Evolutionary conservation across 805 yeast species (phyloP), one percentile per base, ranked within the genome.

Genomic region (Teunomyces aglyptinius): DNA sequence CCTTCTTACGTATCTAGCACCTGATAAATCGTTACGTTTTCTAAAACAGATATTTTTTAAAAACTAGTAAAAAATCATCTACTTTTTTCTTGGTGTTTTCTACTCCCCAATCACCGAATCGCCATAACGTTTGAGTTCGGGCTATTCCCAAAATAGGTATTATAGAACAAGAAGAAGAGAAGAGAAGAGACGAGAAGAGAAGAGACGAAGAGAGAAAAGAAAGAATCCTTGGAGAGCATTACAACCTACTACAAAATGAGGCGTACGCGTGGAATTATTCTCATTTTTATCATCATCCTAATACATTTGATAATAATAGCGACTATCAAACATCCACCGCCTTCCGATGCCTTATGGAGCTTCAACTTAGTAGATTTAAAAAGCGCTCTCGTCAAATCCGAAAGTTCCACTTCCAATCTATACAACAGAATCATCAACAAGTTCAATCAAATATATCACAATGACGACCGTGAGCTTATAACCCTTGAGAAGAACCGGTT

Each of bases 251-350:
- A 7, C 46, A n/a, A 29, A 8, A 40, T 49, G 19, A 46, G 51
- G 36, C 38, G 52, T 28, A 38, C 52, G 4, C 36, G 49, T 19
- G 42, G 40, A 7, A 12, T 38, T 10, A n/a, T 45, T 10, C 44
- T 49, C 34, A 39, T 40, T 12, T 16, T 35, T n/a, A 34, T 45
- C 39, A 22, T 51, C 13, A 31, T 44, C 20, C 29, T 49, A 12
- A 33, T 51, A 15, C 52, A 51, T 16, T 11, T 51, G 10, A 43
- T 49, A 20, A 46, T 49, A 22, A 12, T 51, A 5, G 46, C 52
- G 10, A 12, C 44, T 3, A 13, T 49, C 18, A 26, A 39, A 4
- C 20, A 31, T 28, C 44, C 52, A 5, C 41, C 34, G 12, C 16
- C 43, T 8, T 10, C 49, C 6, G 15, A 15, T 7, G 24, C 20